Evolutionary conservation across 2,329 filamentous ascomycete genomes (phyloP).

Genomic region (Lachnellula hyalina): DNA sequence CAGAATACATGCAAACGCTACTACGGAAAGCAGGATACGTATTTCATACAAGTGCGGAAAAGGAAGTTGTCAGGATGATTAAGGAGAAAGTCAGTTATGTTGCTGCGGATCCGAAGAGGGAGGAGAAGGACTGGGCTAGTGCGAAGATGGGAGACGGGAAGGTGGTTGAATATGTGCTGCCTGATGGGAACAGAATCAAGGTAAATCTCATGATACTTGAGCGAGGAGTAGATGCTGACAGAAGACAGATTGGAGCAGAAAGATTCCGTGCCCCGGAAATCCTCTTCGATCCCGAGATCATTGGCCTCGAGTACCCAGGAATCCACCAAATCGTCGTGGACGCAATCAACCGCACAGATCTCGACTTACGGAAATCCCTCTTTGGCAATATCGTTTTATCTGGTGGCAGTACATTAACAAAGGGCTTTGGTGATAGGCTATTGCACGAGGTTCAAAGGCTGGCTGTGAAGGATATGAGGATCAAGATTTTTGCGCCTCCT

Average conservation of each 20-base stretch:
- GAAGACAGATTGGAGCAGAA: constrained; percentile 73
- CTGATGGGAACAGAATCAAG: constrained; percentile 91
- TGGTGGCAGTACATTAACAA: constrained; percentile 91
- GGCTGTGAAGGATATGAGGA: constrained; percentile 97
- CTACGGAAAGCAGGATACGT: constrained; percentile 89
- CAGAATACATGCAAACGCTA: constrained; percentile 86
- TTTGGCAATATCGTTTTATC: constrained; percentile 98
- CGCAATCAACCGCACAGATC: constrained; percentile 87
- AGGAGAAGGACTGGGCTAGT: constrained; percentile 93
- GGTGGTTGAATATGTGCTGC: constrained; percentile 79
- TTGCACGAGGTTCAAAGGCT: constrained; percentile 87
- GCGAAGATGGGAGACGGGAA: constrained; percentile 73
- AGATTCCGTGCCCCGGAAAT: constrained; percentile 96
- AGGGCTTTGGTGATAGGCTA: constrained; percentile 90
- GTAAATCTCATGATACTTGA: constrained; percentile 38
- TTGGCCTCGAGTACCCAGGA: constrained; percentile 92
- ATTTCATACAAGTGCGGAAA: constrained; percentile 97
- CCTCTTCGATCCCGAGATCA: constrained; percentile 94
- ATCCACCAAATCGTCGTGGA: constrained; percentile 98
- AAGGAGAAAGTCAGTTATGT: constrained; percentile 95
- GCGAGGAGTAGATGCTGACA: constrained; percentile 12
- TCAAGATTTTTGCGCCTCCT: constrained; percentile 97
- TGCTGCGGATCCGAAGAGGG: constrained; percentile 80
- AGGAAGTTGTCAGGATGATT: constrained; percentile 96
- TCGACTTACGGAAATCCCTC: constrained; percentile 88